Conservation (phyloP, 2,329 filamentous ascomycete genomes). For the Ophiocordyceps polyrhachis-furcata region DNA sequence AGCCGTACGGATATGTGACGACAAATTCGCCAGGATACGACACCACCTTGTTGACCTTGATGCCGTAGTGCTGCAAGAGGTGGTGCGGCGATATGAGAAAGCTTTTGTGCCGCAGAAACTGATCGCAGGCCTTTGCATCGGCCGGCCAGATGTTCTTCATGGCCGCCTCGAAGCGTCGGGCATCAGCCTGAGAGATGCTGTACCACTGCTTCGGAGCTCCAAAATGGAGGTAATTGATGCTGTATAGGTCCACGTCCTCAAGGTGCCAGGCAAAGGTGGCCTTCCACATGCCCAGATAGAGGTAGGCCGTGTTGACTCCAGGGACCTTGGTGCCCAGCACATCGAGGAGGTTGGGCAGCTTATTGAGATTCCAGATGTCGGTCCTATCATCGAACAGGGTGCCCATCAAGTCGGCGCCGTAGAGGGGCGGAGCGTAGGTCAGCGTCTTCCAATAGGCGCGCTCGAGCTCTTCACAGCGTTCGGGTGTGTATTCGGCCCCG, state of each 20-base stretch:
- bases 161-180: conserved; percentile 75
- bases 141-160: conserved; percentile 94
- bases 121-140: conserved; percentile 86
- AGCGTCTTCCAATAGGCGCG: conserved; percentile 94
- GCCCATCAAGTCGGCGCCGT: conserved; percentile 90
- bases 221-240: conserved; percentile 98
- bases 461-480: conserved; percentile 88
- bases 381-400: conserved; percentile 81
- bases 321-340: conserved; percentile 90
- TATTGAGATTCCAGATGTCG: conserved; percentile 83
- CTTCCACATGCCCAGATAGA: conserved; percentile 99
- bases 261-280: conserved; percentile 98
- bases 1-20: conserved; percentile 95
- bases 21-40: conserved; percentile 96
- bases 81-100: conserved; percentile 88
- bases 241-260: conserved; percentile 96
- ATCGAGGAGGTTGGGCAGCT: conserved; percentile 82
- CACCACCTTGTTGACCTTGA: conserved; percentile 89
- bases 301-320: conserved; percentile 92
- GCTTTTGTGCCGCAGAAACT: conserved; percentile 93
- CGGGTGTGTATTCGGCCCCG: conserved; percentile 71
- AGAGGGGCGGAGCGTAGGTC: conserved; percentile 85
- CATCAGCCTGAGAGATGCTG: conserved; percentile 92
- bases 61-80: conserved; percentile 72
- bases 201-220: conserved; percentile 99